Evolutionary conservation across 805 yeast species (phyloP).

Genomic region (Monosporozyma solicola): DNA sequence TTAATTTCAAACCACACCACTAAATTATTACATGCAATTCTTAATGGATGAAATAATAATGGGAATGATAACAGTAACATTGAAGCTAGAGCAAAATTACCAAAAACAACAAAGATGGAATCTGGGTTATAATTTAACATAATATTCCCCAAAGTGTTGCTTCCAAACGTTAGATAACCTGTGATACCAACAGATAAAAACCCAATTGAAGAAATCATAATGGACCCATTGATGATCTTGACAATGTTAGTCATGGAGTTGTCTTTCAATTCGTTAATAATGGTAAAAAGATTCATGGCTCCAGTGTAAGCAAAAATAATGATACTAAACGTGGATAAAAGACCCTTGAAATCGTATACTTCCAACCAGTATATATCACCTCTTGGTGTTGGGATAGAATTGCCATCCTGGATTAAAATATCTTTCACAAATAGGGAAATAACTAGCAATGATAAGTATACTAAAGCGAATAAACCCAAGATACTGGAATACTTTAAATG

Average conservation of each 20-base stretch:
- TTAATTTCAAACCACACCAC: constrained; percentile 36
- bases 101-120: constrained; percentile 40
- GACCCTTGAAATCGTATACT: constrained; percentile 37
- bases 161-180: constrained; percentile 73
- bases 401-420: constrained; percentile 16
- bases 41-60: constrained; percentile 70
- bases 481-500: constrained; percentile 62
- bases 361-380: constrained; percentile 36
- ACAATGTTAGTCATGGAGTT: constrained; percentile 41
- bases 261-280: constrained; percentile 58
- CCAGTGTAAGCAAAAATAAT: constrained; percentile 76
- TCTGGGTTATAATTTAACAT: constrained; percentile 55
- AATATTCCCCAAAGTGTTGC: constrained; percentile 54
- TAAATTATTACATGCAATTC: constrained; percentile 65
- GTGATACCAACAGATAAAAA: constrained; percentile 55
- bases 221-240: constrained; percentile 39
- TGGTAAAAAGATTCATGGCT: constrained; percentile 71
- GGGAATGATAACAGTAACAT: constrained; percentile 77
- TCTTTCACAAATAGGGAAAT: constrained; percentile 42
- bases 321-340: constrained; percentile 60
- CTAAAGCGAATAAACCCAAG: constrained; percentile 59
- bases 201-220: constrained; percentile 44
- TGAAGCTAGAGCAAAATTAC: constrained; percentile 52
- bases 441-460: constrained; percentile 39
- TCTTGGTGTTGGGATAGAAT: constrained; percentile 28